Conservation (phyloP, 176 grass and related monocot genomes). For the Bonia amplexicaulis region DNA sequence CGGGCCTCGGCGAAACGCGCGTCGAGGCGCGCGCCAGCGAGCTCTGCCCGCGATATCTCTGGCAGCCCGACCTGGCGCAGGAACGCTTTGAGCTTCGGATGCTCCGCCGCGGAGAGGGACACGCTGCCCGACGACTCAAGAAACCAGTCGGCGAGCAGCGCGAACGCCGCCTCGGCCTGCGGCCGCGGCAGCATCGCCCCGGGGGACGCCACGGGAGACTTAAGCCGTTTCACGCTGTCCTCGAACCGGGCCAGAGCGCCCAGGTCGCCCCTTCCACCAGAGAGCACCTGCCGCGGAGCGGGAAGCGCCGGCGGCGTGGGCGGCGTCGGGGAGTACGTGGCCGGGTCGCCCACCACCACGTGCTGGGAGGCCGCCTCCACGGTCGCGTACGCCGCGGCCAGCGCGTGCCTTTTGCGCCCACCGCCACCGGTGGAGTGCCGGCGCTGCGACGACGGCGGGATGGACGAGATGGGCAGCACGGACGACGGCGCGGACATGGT, state of each 20-base stretch:
- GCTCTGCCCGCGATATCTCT: constrained; percentile 24
- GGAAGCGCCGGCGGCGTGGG: constrained; percentile 25
- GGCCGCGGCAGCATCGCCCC: constrained; percentile 34
- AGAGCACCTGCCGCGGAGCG: constrained; percentile 44
- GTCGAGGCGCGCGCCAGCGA: constrained; percentile 43
- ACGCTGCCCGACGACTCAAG: constrained; percentile 60
- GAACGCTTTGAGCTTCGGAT: constrained; percentile 66
- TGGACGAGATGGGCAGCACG: constrained; percentile 29
- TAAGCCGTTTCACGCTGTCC: constrained; percentile 71
- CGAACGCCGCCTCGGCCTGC: constrained; percentile 56
- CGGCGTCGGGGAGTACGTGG: constrained; percentile 34
- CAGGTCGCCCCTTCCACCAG: constrained; percentile 56
- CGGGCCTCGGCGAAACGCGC: constrained; percentile 52
- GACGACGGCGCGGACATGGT: constrained; percentile 4
- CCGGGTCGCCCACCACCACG: not conserved
- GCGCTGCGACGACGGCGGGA: constrained; percentile 30
- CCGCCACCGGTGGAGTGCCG: constrained; percentile 23
- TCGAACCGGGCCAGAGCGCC: constrained; percentile 55
- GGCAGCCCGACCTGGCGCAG: constrained; percentile 65
- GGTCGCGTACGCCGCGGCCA: constrained; percentile 9
- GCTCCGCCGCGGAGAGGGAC: constrained; percentile 49
- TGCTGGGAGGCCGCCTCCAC: constrained; percentile 7
- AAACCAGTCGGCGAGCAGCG: constrained; percentile 74
- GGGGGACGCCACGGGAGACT: constrained; percentile 44
- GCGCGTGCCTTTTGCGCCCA: constrained; percentile 24